Percentiles rank a stretch among this genome's conserved stretches.
Evolutionary conservation across 192 early-diverging fungal genomes (phyloP).

Genomic region (Rhizophagus sp.): DNA sequence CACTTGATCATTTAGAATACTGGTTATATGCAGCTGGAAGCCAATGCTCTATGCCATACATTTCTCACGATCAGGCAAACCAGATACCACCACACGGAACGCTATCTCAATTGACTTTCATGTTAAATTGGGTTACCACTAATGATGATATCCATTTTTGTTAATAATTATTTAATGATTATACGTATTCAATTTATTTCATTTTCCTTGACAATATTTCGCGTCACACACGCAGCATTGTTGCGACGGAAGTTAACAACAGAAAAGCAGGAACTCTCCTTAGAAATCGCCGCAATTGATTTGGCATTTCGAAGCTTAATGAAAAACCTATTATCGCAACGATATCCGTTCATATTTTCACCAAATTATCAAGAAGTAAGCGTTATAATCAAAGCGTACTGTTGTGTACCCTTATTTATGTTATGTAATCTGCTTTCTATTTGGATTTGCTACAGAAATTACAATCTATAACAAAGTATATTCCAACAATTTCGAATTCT

Average conservation of each 20-base stretch:
- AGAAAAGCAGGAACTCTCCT: neutral
- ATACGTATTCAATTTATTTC: neutral
- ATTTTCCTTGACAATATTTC: slow-evolving; percentile 1
- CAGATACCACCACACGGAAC: slow-evolving; percentile 2
- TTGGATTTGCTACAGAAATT: slow-evolving; percentile 9
- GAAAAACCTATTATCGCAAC: slow-evolving; percentile 7
- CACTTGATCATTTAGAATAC: slow-evolving; percentile 4
- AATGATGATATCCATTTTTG: slow-evolving; percentile 27
- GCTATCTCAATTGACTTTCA: slow-evolving; percentile 15
- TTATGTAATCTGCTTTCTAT: neutral
- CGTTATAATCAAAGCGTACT: neutral
- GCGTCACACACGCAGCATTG: slow-evolving; percentile 23
- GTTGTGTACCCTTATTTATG: neutral
- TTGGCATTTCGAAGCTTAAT: slow-evolving; percentile 21
- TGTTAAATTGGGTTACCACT: slow-evolving; percentile 18
- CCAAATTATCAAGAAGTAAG: slow-evolving; percentile 6
- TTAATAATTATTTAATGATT: neutral
- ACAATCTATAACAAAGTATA: slow-evolving; percentile 7
- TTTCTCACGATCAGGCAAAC: neutral
- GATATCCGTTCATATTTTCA: slow-evolving; percentile 27
- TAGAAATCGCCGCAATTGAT: slow-evolving; percentile 28
- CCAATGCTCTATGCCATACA: neutral
- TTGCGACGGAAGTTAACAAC: neutral
- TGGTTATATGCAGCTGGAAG: slow-evolving; percentile 16
- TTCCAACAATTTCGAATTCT: slow-evolving; percentile 25